Conservation (phyloP, 2,329 filamentous ascomycete species). For the Achaetomium macrosporum region DNA sequence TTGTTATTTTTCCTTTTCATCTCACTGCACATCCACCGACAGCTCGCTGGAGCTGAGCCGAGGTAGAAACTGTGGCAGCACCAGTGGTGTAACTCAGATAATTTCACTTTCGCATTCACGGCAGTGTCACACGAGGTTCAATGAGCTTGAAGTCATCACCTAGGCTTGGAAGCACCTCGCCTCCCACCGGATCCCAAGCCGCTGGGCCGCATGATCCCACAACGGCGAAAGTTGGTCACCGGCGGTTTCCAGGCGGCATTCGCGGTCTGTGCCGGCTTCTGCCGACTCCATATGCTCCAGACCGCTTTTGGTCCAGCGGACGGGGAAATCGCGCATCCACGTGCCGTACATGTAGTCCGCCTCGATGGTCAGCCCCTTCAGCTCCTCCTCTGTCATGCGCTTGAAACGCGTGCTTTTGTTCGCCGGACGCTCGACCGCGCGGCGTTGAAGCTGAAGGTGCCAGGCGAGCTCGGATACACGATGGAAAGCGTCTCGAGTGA, state of each 20-base stretch:
- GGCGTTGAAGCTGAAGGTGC: not conserved
- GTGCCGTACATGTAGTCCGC: slow-evolving; percentile 4
- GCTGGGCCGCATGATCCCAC: not conserved
- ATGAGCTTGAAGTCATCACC: no score
- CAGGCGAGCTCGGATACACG: slow-evolving; percentile 1
- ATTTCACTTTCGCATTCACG: no score
- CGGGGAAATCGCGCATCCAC: not conserved
- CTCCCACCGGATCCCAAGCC: not conserved
- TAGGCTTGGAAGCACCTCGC: not conserved
- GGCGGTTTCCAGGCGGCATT: not conserved
- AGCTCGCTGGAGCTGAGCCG: no score
- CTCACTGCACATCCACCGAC: no score
- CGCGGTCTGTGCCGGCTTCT: not conserved
- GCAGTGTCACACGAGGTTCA: no score
- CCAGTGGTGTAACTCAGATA: no score
- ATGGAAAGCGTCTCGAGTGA: slow-evolving; percentile 5
- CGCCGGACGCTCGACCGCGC: not conserved
- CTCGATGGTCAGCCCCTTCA: not conserved
- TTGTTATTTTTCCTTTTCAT: no score
- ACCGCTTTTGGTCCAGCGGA: not conserved
- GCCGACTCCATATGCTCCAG: not conserved
- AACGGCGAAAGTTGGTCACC: not conserved
- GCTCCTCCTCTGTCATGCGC: not conserved
- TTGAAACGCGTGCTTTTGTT: not conserved
- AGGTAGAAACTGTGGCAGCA: no score